Conservation (phyloP, 169 alveolate species). For the Besnoitia besnoiti region DNA sequence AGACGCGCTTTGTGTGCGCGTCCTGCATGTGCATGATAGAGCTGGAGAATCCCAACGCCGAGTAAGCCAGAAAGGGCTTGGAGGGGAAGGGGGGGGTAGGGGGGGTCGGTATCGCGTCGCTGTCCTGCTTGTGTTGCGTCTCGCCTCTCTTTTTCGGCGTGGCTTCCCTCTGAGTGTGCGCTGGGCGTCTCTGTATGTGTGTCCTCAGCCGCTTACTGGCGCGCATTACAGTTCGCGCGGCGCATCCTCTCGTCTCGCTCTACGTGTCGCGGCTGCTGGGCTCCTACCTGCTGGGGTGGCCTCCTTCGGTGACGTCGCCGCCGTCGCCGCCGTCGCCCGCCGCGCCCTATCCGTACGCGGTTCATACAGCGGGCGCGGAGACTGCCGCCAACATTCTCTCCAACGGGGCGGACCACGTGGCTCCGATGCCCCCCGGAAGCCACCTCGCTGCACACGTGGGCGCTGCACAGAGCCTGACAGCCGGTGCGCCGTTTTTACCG, state of each 20-base stretch:
- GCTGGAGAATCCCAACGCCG: not conserved
- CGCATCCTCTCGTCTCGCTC: not conserved
- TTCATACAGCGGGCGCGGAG: not conserved
- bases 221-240: conserved; percentile 19
- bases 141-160: no score
- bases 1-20: not conserved
- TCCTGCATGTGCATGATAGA: not conserved
- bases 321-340: not conserved
- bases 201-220: not conserved
- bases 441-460: not conserved
- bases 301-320: not conserved
- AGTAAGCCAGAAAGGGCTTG: not conserved
- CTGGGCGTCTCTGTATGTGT: not conserved
- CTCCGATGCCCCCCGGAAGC: not conserved
- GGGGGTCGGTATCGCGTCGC: no score
- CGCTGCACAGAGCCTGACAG: not conserved
- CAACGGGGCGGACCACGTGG: not conserved
- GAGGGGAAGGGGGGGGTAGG: not conserved
- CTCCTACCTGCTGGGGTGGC: not conserved
- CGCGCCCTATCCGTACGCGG: not conserved
- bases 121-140: no score
- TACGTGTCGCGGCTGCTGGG: not conserved
- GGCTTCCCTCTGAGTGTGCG: no score
- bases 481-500: not conserved
- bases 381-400: not conserved